Evolutionary conservation across 225 moss, liverwort and hornwort species (phyloP), one percentile per base, ranked within the genome.

Genomic region (Climacium dendroides): DNA sequence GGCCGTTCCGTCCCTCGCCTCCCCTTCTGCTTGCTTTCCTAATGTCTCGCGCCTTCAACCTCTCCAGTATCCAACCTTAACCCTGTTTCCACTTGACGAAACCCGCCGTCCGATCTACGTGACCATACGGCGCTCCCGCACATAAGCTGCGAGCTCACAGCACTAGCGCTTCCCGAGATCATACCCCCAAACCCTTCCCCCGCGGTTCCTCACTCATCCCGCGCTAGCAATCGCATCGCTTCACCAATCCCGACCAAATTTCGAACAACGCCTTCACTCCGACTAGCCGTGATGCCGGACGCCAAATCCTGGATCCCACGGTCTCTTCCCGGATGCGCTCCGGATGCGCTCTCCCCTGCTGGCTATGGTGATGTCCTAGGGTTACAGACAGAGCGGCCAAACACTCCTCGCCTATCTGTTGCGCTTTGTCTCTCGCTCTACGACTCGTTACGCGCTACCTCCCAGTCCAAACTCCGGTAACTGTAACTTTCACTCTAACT

Each of bases 341-440:
- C 73, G 32, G 55, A 32, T 85, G 47, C 35, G 80, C 37, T 25
- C 77, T 47, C 84, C 90, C 73, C 62, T 76, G 61, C 55, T 83
- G 83, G 80, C 76, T 88, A 88, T 86, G 88, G 88, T 61, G 88
- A 90, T 86, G 86, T 47, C 83, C 75, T 92, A 92, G 88, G 90
- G 92, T 86, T 88, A 63, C 81, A 82, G 60, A 23, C 82, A 87
- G 77, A 87, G 84, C 83, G 62, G 69, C 76, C 69, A 45, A 76
- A 43, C 78, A 55, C 85, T 28, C 65, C 47, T 69, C 69, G 50
- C 74, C 52, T 54, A 67, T 54, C 86, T 61, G 60, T 22, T 86
- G 59, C 39, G 50, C 79, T 70, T 43, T 7, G 65, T 54, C 69
- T 50, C 43, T 15, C 73, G 34, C 84, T 34, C 34, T 41, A 71